These are phyloP conservation scores for Tagetes erecta DNA, from an alignment of 129 eudicot species.

Conservation along the genomic window DNA sequence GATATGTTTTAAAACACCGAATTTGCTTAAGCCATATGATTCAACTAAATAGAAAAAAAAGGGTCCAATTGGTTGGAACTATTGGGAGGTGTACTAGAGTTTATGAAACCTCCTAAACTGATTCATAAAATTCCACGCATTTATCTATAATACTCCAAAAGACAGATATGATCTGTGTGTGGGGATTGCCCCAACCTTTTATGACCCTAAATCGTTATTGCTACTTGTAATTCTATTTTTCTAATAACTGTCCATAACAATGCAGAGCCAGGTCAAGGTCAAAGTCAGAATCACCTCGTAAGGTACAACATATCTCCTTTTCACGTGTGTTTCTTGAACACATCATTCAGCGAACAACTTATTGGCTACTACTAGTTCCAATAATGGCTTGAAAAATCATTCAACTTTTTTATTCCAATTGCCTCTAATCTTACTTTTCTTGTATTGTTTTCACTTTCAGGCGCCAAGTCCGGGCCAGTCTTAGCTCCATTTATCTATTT, in stretches of 20 bases:
- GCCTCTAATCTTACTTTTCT: neutral
- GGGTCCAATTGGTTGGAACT: neutral
- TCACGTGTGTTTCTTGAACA: too few relatives aligned
- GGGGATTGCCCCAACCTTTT: neutral
- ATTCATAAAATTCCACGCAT: neutral
- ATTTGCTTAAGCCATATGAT: neutral
- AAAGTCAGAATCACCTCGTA: slow-evolving; percentile 56
- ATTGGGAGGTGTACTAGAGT: neutral
- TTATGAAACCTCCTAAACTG: neutral
- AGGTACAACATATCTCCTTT: slow-evolving; percentile 37
- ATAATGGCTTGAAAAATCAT: neutral
- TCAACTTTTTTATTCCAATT: neutral
- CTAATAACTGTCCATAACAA: neutral
- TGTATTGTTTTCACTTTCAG: slow-evolving; percentile 31
- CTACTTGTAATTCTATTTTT: neutral
- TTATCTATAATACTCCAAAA: neutral
- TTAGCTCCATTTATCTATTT: neutral
- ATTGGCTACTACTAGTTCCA: too few relatives aligned
- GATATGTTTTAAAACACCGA: neutral
- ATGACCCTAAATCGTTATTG: neutral
- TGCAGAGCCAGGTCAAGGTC: slow-evolving; percentile 53
- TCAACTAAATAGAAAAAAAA: neutral
- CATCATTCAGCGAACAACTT: too few relatives aligned
- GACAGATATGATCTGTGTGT: neutral
- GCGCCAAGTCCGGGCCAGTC: slow-evolving; percentile 35